Conservation (phyloP, 2,329 filamentous ascomycete genomes). For the Aspergillus piperis region DNA sequence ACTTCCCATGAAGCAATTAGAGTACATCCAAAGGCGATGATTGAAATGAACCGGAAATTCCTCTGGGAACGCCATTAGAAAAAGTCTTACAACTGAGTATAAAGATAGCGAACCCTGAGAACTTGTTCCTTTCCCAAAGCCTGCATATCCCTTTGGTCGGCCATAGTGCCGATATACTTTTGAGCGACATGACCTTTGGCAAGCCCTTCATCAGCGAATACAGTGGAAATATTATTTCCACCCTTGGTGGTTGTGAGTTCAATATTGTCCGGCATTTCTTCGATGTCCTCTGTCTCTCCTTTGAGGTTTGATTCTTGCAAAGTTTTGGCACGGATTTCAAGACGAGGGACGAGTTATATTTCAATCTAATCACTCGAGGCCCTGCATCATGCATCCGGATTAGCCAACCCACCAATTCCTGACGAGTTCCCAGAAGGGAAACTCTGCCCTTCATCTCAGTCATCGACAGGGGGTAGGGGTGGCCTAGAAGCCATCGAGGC, state of each 20-base stretch:
- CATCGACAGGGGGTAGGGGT: background rate
- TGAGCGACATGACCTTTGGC: background rate
- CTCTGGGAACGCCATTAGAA: background rate
- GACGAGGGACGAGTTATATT: background rate
- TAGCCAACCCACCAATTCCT: background rate
- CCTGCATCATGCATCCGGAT: background rate
- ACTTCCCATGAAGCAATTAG: slow-evolving; percentile 1
- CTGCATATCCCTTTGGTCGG: slow-evolving; percentile 7
- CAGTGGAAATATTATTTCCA: background rate
- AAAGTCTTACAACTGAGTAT: fast-evolving
- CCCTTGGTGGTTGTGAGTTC: background rate
- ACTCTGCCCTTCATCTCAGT: background rate
- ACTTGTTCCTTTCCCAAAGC: slow-evolving; percentile 7
- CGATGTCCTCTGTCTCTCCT: background rate
- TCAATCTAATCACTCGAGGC: background rate
- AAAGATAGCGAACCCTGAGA: background rate
- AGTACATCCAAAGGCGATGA: background rate
- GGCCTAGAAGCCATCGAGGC: background rate
- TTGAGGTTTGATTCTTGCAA: background rate
- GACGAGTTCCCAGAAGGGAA: slow-evolving; percentile 1
- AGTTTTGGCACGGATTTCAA: background rate
- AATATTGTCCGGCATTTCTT: background rate
- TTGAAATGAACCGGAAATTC: background rate
- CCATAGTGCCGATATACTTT: slow-evolving; percentile 8
- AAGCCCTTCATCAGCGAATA: background rate